Evolutionary conservation across 2,329 filamentous ascomycete genomes (phyloP), one percentile per base, ranked within the genome.

Genomic region (Diaporthe amygdali): DNA sequence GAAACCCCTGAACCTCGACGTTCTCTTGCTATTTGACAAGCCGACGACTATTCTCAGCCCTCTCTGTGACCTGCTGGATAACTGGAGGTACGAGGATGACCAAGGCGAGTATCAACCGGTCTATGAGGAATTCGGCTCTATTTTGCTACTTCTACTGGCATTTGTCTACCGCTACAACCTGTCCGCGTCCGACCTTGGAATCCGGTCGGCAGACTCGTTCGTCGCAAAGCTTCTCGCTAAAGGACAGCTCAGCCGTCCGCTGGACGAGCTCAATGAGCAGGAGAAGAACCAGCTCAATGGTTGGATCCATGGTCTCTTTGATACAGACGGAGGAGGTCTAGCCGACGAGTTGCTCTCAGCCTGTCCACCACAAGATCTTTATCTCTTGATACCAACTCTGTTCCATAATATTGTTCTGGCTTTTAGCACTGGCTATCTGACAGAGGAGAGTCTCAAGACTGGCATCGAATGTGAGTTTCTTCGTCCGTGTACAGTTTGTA

Each of bases 91-190:
- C 76, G 94, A 96, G 47, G 93, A 95, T 73, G 93, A 96, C 75
- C 93, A 95, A 81, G 91, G 90, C 67, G 94, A 96, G 78, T 94
- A 94, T 76, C 94, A 96, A 78, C 93, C 93, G 0, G 90, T 95
- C 0, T 96, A 96, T 76, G 94, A 96, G 77, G 94, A 97, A 76
- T 96, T 96, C 75, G 93, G 93, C 0, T 90, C 92, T 0, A 91
- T 95, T 20, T 82, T 96, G 9, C 86, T 96, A 1, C 84, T 96
- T 2, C 86, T 95, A 0, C 81, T 95, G 66, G 92, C 92, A 0
- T 92, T 95, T 74, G 88, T 92, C n/a, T 89, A 94, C 77, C 91
- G 94, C 17, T 96, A 95, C 76, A 88, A 90, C 66, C 84, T 96
- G 12, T 87, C 86, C 0, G 83, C 86, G 7, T 81, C 87, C 5